These are phyloP conservation scores for Artemisia princeps DNA, from an alignment of 140 eudicot species.

Conservation along the genomic window DNA sequence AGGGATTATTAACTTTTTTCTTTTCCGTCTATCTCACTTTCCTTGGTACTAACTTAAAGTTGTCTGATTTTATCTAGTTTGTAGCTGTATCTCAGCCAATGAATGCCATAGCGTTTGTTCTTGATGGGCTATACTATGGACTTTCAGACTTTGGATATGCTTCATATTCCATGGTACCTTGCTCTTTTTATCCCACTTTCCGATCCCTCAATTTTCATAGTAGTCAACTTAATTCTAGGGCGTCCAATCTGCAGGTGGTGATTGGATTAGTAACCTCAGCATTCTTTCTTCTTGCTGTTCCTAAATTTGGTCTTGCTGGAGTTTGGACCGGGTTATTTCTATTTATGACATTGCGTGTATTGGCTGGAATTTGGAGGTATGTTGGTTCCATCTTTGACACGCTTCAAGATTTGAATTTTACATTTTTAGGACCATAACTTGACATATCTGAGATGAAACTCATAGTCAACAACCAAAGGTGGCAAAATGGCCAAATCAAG, in stretches of 20 bases:
- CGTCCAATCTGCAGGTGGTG: constrained; percentile 40
- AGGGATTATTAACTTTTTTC: not conserved
- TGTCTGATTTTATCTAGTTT: constrained; percentile 38
- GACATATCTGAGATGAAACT: no score
- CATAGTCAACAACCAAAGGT: no score
- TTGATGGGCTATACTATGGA: constrained; percentile 94
- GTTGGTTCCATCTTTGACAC: no score
- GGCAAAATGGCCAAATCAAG: no score
- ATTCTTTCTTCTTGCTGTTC: constrained; percentile 56
- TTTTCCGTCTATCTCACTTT: not conserved
- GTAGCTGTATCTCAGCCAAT: constrained; percentile 88
- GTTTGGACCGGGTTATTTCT: constrained; percentile 87
- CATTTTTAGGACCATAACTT: no score
- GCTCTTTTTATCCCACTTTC: not conserved
- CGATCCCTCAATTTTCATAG: not conserved
- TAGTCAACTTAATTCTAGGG: not conserved
- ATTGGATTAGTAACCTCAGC: constrained; percentile 56
- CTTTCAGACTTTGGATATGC: constrained; percentile 84
- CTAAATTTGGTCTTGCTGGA: constrained; percentile 68
- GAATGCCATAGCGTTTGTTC: constrained; percentile 90
- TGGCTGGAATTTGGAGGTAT: constrained; percentile 76
- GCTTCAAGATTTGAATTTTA: no score
- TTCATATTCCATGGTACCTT: constrained; percentile 75
- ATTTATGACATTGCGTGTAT: constrained; percentile 76
- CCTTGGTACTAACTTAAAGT: not conserved